phyloP scores from a whole-genome alignment of 495 filamentous ascomycete genomes.

The Neurospora tetrasperma region DNA sequence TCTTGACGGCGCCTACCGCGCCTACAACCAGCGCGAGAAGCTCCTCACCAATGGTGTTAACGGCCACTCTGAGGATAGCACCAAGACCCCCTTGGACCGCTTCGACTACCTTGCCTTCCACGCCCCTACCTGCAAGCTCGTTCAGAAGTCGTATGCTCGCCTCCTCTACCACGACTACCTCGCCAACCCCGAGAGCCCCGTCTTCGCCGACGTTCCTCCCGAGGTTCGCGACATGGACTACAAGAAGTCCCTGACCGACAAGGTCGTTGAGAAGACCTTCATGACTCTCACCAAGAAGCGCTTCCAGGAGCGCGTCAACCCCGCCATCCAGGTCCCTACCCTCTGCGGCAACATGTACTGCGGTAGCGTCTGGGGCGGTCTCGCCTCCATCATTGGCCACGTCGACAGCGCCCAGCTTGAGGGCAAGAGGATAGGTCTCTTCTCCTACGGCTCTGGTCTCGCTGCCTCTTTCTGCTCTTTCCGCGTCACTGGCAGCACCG shows the following conservation, averaged over 20 bases:
- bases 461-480: conserved; percentile 85
- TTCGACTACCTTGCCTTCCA: conserved; percentile 97
- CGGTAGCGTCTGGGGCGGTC: conserved; percentile 81
- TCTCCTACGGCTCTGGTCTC: conserved; percentile 91
- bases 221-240: conserved; percentile 83
- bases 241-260: conserved; percentile 76
- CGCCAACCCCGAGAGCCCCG: conserved; percentile 58
- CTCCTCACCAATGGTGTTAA: conserved; percentile 47
- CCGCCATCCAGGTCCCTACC: conserved; percentile 76
- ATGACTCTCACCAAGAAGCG: conserved; percentile 93
- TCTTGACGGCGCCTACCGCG: conserved; percentile 91
- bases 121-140: conserved; percentile 94
- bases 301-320: conserved; percentile 79
- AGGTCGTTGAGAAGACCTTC: conserved; percentile 90
- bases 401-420: conserved; percentile 55
- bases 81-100: conserved; percentile 69
- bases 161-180: conserved; percentile 97
- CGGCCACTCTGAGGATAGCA: conserved; percentile 37
- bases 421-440: conserved; percentile 82
- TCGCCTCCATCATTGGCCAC: conserved; percentile 67
- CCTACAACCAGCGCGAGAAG: conserved; percentile 78
- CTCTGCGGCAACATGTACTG: conserved; percentile 99
- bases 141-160: conserved; percentile 88
- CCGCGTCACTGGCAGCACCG: conserved; percentile 68
- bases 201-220: conserved; percentile 77